Conservation (phyloP, 306 rosid genomes). For the Canavalia ensiformis region DNA sequence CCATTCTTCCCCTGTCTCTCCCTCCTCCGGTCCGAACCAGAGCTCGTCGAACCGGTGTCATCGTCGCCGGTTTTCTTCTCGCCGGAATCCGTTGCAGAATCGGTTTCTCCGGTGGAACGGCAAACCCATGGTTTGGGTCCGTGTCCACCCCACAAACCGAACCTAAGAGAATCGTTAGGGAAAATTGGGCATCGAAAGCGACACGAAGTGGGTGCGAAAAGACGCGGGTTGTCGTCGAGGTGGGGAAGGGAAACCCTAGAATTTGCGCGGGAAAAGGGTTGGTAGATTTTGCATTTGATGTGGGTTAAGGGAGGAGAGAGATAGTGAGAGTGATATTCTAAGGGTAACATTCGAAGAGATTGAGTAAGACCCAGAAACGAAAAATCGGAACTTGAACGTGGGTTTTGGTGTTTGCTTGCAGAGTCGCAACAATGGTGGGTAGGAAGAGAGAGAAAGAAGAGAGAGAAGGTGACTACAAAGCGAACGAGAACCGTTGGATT, state of each 20-base stretch:
- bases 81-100: constrained; percentile 65
- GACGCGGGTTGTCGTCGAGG: constrained; percentile 40
- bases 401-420: constrained; percentile 39
- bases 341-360: constrained; percentile 63
- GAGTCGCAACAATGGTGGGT: constrained; percentile 38
- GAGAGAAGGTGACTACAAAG: constrained; percentile 37
- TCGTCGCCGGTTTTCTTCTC: constrained; percentile 69
- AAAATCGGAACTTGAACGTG: constrained; percentile 41
- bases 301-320: constrained; percentile 65
- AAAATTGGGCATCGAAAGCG: constrained; percentile 41
- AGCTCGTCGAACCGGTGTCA: constrained; percentile 3
- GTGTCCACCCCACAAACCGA: constrained; percentile 56
- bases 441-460: constrained; percentile 10
- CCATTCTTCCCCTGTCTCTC: constrained; percentile 73
- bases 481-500: constrained; percentile 60
- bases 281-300: constrained; percentile 46
- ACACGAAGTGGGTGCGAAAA: constrained; percentile 48
- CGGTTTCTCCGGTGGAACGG: constrained; percentile 60
- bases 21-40: constrained; percentile 67
- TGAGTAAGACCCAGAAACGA: constrained; percentile 30
- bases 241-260: constrained; percentile 56
- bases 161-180: constrained; percentile 51
- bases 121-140: constrained; percentile 49
- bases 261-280: constrained; percentile 55
- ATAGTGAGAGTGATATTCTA: constrained; percentile 61